Percentiles rank a stretch among this genome's conserved stretches.
Evolutionary conservation across 164 flowering plant species (phyloP).

Genomic region (Magnolia kwangsiensis): DNA sequence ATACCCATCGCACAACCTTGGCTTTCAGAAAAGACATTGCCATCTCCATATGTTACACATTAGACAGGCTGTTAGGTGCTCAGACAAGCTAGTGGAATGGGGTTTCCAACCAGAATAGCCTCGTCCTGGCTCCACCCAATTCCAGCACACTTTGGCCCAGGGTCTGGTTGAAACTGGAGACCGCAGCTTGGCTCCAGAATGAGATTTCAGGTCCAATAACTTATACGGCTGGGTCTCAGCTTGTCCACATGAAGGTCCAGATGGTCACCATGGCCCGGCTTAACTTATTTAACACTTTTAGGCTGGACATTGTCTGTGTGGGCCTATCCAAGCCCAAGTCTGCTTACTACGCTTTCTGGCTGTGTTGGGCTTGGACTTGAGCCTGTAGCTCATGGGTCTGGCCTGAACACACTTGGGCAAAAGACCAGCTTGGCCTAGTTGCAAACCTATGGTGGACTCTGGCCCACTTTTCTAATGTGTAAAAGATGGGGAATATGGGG

Average conservation of each 20-base stretch:
- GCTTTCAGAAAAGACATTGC: not conserved
- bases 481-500: not conserved
- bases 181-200: no score
- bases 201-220: no score
- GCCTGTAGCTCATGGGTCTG: not conserved
- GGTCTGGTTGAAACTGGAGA: no score
- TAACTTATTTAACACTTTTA: not conserved
- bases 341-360: not conserved
- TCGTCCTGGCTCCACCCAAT: no score
- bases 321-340: not conserved
- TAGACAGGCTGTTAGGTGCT: no score
- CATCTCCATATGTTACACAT: no score
- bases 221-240: no score
- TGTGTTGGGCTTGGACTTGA: not conserved
- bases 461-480: not conserved
- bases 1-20: not conserved
- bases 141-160: no score
- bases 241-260: not conserved
- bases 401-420: not conserved
- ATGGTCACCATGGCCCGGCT: not conserved
- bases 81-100: no score
- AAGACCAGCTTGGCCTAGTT: not conserved
- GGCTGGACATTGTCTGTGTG: no score
- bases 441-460: not conserved
- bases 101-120: not conserved